Conservation (phyloP, 257 asterid species). For the Plantago elongata region DNA sequence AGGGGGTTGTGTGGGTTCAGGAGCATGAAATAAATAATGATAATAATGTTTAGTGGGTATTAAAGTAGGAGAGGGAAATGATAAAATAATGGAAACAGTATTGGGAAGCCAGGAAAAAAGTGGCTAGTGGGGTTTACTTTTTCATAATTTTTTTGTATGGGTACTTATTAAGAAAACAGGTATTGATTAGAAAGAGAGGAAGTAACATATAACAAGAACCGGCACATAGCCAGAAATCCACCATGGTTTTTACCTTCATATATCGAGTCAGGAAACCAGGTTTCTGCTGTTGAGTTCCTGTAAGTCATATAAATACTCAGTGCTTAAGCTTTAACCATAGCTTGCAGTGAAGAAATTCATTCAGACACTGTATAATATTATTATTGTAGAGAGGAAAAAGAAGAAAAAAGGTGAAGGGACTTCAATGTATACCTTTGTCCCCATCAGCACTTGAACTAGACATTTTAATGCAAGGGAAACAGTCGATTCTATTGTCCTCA, state of each 20-base stretch:
- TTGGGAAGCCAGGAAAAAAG: too few relatives aligned
- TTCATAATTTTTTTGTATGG: too few relatives aligned
- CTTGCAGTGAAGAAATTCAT: constrained; percentile 17
- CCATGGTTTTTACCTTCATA: constrained; percentile 68
- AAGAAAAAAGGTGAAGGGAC: not conserved
- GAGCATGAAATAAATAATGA: too few relatives aligned
- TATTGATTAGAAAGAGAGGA: too few relatives aligned
- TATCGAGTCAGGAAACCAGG: constrained; percentile 82
- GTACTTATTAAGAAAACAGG: too few relatives aligned
- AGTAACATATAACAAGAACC: constrained; percentile 1
- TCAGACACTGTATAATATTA: constrained; percentile 11
- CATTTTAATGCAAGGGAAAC: constrained; percentile 76
- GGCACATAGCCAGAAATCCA: constrained; percentile 10
- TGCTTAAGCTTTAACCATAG: constrained; percentile 23
- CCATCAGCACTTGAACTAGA: constrained; percentile 55
- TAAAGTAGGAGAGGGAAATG: too few relatives aligned
- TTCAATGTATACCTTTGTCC: constrained; percentile 53
- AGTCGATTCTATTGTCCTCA: constrained; percentile 83
- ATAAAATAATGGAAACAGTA: too few relatives aligned
- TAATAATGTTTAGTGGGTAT: too few relatives aligned
- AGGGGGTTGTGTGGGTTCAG: too few relatives aligned
- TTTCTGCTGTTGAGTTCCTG: constrained; percentile 66
- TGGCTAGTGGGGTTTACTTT: too few relatives aligned
- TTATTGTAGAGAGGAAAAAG: constrained; percentile 13
- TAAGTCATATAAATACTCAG: constrained; percentile 21